phyloP scores from a whole-genome alignment of 352 stramenopile species.

The Phytophthora kernoviae region DNA sequence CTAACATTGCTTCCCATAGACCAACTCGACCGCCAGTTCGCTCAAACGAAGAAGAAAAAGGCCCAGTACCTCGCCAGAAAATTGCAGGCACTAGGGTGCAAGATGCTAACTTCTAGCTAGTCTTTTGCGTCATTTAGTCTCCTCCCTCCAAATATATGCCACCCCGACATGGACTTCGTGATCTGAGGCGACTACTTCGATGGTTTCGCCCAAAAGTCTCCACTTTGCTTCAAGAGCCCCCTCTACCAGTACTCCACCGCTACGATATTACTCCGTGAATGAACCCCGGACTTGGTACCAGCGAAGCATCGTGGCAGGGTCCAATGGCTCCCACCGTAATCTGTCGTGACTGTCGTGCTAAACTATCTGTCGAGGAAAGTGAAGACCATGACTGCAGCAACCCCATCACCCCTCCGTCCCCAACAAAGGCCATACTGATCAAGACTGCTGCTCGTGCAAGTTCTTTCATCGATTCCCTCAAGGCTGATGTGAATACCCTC shows the following conservation, averaged over 20 bases:
- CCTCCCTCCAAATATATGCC: slow-evolving; percentile 13
- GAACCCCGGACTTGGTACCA: slow-evolving; percentile 62
- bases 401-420: slow-evolving; percentile 12
- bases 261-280: slow-evolving; percentile 23
- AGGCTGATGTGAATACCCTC: slow-evolving; percentile 1
- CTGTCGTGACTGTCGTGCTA: slow-evolving; percentile 56
- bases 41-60: slow-evolving; percentile 3
- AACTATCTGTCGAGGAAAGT: slow-evolving; percentile 62
- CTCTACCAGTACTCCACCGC: background rate
- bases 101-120: background rate
- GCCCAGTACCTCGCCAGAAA: background rate
- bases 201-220: slow-evolving; percentile 13
- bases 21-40: background rate
- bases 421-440: slow-evolving; percentile 26
- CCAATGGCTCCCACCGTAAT: slow-evolving; percentile 38
- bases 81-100: background rate
- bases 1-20: background rate
- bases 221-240: background rate
- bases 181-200: background rate
- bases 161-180: slow-evolving; percentile 1
- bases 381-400: slow-evolving; percentile 64
- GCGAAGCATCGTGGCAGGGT: slow-evolving; percentile 20
- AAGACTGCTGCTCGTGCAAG: slow-evolving; percentile 30
- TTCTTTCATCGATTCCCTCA: slow-evolving; percentile 39
- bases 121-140: too few relatives aligned